These are phyloP conservation scores for Cronartium quercuum DNA, from an alignment of 1,284 basidiomycete genomes.

Conservation along the genomic window DNA sequence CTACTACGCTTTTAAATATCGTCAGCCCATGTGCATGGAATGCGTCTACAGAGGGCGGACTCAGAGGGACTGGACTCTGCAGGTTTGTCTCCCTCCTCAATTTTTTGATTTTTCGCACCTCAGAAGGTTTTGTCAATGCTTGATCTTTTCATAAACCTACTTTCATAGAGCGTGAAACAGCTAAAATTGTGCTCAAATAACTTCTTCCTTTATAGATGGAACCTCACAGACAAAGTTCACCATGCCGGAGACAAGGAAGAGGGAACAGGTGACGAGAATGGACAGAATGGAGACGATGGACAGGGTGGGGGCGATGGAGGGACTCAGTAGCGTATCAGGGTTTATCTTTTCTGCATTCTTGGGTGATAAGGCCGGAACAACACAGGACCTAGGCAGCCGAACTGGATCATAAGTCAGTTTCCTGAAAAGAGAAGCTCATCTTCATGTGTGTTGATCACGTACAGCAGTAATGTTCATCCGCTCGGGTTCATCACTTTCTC, in stretches of 20 bases:
- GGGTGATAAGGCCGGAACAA: too few relatives aligned
- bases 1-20: neutral
- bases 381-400: too few relatives aligned
- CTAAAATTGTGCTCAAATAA: too few relatives aligned
- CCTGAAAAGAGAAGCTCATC: too few relatives aligned
- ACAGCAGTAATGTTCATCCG: too few relatives aligned
- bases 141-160: too few relatives aligned
- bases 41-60: constrained; percentile 21
- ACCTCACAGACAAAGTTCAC: neutral
- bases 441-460: too few relatives aligned
- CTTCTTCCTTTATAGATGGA: neutral
- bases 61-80: constrained; percentile 6
- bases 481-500: too few relatives aligned
- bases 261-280: neutral
- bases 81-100: constrained; percentile 9
- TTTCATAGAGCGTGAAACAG: too few relatives aligned
- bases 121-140: neutral
- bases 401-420: too few relatives aligned
- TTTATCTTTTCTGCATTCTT: too few relatives aligned
- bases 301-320: neutral
- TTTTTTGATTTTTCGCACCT: neutral
- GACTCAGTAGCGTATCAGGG: too few relatives aligned
- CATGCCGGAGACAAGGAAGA: neutral
- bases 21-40: constrained; percentile 5
- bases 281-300: neutral